Evolutionary conservation across 2,329 filamentous ascomycete species (phyloP).

Genomic region (Trichoderma koningiopsis): DNA sequence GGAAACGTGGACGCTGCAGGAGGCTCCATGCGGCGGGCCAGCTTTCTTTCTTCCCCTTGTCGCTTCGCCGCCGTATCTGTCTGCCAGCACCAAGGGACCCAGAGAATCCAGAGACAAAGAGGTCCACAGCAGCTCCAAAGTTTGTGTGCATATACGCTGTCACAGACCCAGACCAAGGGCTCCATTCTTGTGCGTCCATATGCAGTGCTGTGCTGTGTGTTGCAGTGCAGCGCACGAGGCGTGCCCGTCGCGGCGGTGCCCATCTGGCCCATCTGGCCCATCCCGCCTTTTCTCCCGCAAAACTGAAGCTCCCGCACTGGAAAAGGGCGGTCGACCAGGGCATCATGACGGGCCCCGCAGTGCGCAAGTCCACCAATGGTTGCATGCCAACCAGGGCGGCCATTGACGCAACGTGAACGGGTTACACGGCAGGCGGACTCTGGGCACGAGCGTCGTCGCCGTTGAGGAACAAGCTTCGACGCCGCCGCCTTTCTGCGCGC

Average conservation of each 20-base stretch:
- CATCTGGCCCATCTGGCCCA: constrained; percentile 18
- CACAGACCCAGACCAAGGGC: constrained; percentile 3
- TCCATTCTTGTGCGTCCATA: constrained; percentile 3
- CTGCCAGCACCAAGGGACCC: not conserved
- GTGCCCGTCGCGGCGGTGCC: constrained; percentile 22
- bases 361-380: constrained; percentile 22
- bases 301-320: constrained; percentile 25
- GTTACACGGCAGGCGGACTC: constrained; percentile 26
- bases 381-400: constrained; percentile 2
- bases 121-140: constrained; percentile 21
- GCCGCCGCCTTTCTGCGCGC: constrained; percentile 14
- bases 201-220: constrained; percentile 21
- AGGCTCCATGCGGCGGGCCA: constrained; percentile 12
- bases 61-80: not conserved
- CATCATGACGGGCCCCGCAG: not conserved
- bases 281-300: constrained; percentile 31
- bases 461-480: constrained; percentile 19
- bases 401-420: constrained; percentile 22
- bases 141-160: constrained; percentile 18
- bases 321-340: constrained; percentile 30
- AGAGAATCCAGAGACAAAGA: not conserved
- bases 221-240: constrained; percentile 23
- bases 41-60: constrained; percentile 10
- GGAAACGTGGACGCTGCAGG: constrained; percentile 20
- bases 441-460: constrained; percentile 13